phyloP scores from a whole-genome alignment of 345 rosid genomes.

The Passiflora organensis region DNA sequence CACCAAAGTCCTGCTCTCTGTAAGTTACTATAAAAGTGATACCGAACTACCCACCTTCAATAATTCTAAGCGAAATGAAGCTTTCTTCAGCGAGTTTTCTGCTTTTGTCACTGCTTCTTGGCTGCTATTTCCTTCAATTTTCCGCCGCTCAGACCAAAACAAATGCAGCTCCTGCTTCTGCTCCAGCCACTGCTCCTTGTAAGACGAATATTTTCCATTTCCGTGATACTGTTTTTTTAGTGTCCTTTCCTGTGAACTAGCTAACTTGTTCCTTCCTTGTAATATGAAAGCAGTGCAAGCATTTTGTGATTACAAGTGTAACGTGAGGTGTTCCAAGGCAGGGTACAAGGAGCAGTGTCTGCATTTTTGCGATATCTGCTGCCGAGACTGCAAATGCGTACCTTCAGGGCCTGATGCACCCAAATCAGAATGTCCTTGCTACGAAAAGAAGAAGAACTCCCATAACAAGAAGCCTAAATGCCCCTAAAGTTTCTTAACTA shows the following conservation, averaged over 20 bases:
- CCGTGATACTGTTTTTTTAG: too few relatives aligned
- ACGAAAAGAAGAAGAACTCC: constrained; percentile 17
- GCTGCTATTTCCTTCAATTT: constrained; percentile 6
- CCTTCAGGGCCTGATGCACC: constrained; percentile 23
- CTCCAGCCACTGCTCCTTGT: not conserved
- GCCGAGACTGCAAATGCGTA: constrained; percentile 19
- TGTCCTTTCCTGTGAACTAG: too few relatives aligned
- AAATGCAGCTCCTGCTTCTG: not conserved
- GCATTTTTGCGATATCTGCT: constrained; percentile 19
- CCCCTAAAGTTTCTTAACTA: constrained; percentile 17
- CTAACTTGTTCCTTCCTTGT: not conserved
- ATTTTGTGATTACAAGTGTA: constrained; percentile 15
- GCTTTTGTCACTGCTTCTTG: constrained; percentile 10
- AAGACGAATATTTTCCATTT: not conserved
- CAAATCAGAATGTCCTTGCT: constrained; percentile 30
- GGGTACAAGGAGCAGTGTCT: constrained; percentile 15
- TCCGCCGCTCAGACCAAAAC: constrained; percentile 2
- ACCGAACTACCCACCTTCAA: too few relatives aligned
- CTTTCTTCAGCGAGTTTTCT: constrained; percentile 3
- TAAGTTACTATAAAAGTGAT: too few relatives aligned
- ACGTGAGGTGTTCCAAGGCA: constrained; percentile 11
- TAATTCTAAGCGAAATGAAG: too few relatives aligned
- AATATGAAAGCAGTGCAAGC: not conserved
- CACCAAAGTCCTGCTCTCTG: too few relatives aligned
- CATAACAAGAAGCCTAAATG: constrained; percentile 19